These are phyloP conservation scores for Poronia punctata DNA, from an alignment of 495 filamentous ascomycete species.

Conservation along the genomic window DNA sequence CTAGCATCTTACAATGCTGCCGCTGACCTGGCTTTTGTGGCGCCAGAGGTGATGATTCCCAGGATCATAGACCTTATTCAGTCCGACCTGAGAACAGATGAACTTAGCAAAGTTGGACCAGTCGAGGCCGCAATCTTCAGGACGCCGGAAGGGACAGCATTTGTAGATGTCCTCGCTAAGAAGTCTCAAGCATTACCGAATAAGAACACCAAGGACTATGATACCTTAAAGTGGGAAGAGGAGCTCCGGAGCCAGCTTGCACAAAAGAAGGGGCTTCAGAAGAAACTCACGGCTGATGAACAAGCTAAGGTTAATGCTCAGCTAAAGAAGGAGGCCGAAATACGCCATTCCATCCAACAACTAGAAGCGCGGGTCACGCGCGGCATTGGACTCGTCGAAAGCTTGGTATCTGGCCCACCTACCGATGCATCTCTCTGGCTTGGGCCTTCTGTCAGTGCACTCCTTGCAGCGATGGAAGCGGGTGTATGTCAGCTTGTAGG, in stretches of 20 bases:
- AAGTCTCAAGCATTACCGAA: conserved; percentile 62
- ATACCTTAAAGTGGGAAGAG: conserved; percentile 94
- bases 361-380: conserved; percentile 63
- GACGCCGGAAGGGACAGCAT: conserved; percentile 77
- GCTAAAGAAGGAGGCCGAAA: conserved; percentile 73
- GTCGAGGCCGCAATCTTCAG: conserved; percentile 86
- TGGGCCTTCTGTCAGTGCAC: conserved; percentile 60
- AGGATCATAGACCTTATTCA: conserved; percentile 66
- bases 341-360: conserved; percentile 60
- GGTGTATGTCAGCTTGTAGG: conserved; percentile 77
- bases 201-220: conserved; percentile 85
- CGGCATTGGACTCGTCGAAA: conserved; percentile 76
- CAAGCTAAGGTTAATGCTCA: conserved; percentile 86
- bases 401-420: conserved; percentile 76
- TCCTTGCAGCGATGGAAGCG: conserved; percentile 65
- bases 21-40: conserved; percentile 88
- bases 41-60: conserved; percentile 73
- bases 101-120: conserved; percentile 64
- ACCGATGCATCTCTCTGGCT: conserved; percentile 83
- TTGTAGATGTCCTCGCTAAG: conserved; percentile 81
- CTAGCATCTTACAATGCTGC: conserved; percentile 71
- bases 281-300: conserved; percentile 85
- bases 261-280: conserved; percentile 83
- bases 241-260: conserved; percentile 84
- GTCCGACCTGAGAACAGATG: conserved; percentile 58